phyloP scores from a whole-genome alignment of 495 filamentous ascomycete genomes.

The Arthonia radiata region DNA sequence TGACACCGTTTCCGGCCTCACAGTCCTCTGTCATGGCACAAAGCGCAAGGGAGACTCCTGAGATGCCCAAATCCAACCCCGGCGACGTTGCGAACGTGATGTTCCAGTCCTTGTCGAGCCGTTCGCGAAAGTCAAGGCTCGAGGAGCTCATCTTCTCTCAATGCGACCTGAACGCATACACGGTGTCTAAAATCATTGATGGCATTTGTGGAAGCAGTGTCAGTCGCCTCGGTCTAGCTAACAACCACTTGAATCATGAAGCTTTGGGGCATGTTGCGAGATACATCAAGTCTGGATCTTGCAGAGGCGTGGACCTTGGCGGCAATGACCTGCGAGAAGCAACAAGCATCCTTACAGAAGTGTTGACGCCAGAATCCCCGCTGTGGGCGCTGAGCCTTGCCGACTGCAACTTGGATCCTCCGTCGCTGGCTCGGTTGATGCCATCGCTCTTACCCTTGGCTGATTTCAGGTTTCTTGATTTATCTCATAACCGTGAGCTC shows the following conservation, averaged over 20 bases:
- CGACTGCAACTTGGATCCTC: slow-evolving; percentile 55
- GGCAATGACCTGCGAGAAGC: slow-evolving; percentile 60
- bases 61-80: slow-evolving; percentile 1
- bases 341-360: slow-evolving; percentile 38
- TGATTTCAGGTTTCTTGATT: slow-evolving; percentile 70
- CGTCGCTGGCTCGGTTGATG: slow-evolving; percentile 47
- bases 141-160: slow-evolving; percentile 68
- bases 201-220: slow-evolving; percentile 50
- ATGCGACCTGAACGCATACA: slow-evolving; percentile 42
- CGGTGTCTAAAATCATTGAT: slow-evolving; percentile 48
- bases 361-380: slow-evolving; percentile 25
- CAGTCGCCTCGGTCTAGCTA: slow-evolving; percentile 54
- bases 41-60: too few species aligned
- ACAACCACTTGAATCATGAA: slow-evolving; percentile 47
- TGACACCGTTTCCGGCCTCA: slow-evolving; percentile 49
- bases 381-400: slow-evolving; percentile 70
- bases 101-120: slow-evolving; percentile 45
- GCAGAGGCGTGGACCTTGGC: slow-evolving; percentile 79
- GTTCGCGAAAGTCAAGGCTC: slow-evolving; percentile 48
- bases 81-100: slow-evolving; percentile 34
- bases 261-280: slow-evolving; percentile 50
- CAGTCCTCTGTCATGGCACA: slow-evolving; percentile 8
- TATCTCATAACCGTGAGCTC: slow-evolving; percentile 67
- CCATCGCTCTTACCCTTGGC: slow-evolving; percentile 44
- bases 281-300: slow-evolving; percentile 47